Evolutionary conservation across 2,329 filamentous ascomycete genomes (phyloP).

Genomic region (Xylariomycetidae sp.): DNA sequence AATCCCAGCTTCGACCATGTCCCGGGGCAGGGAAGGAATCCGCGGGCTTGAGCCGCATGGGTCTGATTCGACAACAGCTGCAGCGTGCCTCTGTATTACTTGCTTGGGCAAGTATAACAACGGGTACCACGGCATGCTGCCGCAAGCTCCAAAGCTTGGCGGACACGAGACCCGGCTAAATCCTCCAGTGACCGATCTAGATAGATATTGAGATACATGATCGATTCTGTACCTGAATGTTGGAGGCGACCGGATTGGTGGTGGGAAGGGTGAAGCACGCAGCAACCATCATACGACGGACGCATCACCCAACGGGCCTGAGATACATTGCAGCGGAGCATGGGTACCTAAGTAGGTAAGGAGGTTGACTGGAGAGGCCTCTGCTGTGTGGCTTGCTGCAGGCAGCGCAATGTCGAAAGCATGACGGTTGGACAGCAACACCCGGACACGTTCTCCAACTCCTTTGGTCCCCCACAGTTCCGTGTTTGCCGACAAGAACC

Average conservation of each 20-base stretch:
- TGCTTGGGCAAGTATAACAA: constrained; percentile 2
- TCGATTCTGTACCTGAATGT: constrained; percentile 12
- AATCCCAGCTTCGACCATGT: neutral
- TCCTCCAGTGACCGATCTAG: constrained; percentile 9
- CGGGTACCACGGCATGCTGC: constrained; percentile 5
- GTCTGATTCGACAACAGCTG: constrained; percentile 10
- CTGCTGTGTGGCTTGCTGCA: too few species aligned
- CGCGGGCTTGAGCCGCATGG: constrained; percentile 9
- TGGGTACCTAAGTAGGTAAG: too few species aligned
- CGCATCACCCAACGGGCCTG: too few species aligned
- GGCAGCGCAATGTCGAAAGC: too few species aligned
- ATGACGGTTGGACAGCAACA: too few species aligned
- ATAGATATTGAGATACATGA: constrained; percentile 5
- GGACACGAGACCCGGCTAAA: constrained; percentile 4
- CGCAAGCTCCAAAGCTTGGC: constrained; percentile 6
- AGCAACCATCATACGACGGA: too few species aligned
- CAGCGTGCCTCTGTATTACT: constrained; percentile 5
- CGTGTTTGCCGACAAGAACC: too few species aligned
- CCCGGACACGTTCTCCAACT: too few species aligned
- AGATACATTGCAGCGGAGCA: too few species aligned
- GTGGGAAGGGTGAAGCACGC: neutral
- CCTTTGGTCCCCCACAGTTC: too few species aligned
- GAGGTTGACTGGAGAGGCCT: too few species aligned
- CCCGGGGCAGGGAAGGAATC: too few species aligned
- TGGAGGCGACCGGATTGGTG: constrained; percentile 1